phyloP scores from a whole-genome alignment of 768 basidiomycete genomes.

The Pleurotus tuoliensis region DNA sequence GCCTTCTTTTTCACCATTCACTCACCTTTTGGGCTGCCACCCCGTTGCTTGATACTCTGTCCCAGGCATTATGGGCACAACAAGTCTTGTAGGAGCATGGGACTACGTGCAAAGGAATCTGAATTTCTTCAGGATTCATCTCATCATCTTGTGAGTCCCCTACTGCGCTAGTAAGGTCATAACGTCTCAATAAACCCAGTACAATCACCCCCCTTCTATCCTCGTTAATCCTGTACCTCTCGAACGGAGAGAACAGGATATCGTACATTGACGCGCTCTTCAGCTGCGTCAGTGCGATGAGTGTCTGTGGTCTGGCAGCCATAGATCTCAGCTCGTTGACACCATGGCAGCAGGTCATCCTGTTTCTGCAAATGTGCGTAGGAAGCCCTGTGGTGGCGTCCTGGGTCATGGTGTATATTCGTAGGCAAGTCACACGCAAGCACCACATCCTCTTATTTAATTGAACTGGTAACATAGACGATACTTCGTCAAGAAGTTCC shows the following conservation, averaged over 20 bases:
- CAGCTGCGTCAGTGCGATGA: slow-evolving; percentile 74
- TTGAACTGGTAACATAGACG: slow-evolving; percentile 33
- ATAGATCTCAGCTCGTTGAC: slow-evolving; percentile 68
- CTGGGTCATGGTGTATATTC: slow-evolving; percentile 78
- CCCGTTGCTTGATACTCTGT: too few relatives aligned
- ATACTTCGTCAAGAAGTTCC: slow-evolving; percentile 70
- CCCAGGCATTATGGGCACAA: background rate
- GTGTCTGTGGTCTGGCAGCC: slow-evolving; percentile 70
- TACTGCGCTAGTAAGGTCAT: slow-evolving; percentile 6
- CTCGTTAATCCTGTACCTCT: slow-evolving; percentile 80
- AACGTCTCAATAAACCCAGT: slow-evolving; percentile 32
- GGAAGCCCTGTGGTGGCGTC: slow-evolving; percentile 76
- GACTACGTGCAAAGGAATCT: slow-evolving; percentile 2
- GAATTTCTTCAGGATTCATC: slow-evolving; percentile 36
- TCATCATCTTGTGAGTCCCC: slow-evolving; percentile 54
- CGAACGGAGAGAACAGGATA: slow-evolving; percentile 69
- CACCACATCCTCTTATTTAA: too few relatives aligned
- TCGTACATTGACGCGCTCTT: slow-evolving; percentile 77
- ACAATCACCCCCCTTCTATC: slow-evolving; percentile 76
- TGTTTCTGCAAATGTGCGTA: slow-evolving; percentile 79
- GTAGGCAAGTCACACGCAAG: slow-evolving; percentile 44
- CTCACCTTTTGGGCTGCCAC: too few relatives aligned
- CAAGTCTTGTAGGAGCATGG: background rate
- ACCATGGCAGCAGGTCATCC: slow-evolving; percentile 60
- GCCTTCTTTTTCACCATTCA: too few relatives aligned